Base-by-base conservation (phyloP, 352 stramenopile genomes). In the Globisporangium alternatum region DNA sequence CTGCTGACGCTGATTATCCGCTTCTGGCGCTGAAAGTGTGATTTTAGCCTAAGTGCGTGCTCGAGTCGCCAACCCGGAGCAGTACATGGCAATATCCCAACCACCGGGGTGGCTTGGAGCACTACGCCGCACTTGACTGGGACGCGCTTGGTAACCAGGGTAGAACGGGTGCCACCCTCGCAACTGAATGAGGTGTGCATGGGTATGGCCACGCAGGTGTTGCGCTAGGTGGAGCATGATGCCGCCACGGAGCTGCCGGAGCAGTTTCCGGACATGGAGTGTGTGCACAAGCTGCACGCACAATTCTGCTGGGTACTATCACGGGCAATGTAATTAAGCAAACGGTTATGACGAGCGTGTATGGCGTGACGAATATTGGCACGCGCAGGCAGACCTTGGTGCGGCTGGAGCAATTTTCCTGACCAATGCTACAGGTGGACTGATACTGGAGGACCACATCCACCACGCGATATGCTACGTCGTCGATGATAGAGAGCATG, bases 301-400 rank as follows among this genome's bases (percentile, higher is more conserved):
- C 74, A 85, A 25, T 90, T 95, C 44, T 95, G 43, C 64, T 90
- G 2, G 86, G 82, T 17, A 86, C 76, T 9, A 95, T 95, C 59
- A 91, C 79, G 64, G 88, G 97, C 33, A 98, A 99, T 76, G 96
- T 99, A 19, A 97, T 99, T 33, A 99, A 99, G 82, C 93, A 99
- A 77, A 99, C 98, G 47, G 98, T 99, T 1, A 99, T 99, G 98
- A 99, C 98, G 28, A 99, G 93, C 64, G 98, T 99, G 33, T 99
- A 99, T 68, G 98, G 98, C 61, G 98, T 99, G 28, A 99, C 98
- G 9, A 99, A 98, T 70, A 98, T 99, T 63, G 98, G 98, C n/a
- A 97, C 98, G 13, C 88, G 96, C 19, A 93, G 98, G 69, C 98
- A 99, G 89, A 99, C 99, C 68, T 89, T 95, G 66, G 94, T 95